Evolutionary conservation across 2,329 filamentous ascomycete genomes (phyloP).

Genomic region (Pyrenophora seminiperda): DNA sequence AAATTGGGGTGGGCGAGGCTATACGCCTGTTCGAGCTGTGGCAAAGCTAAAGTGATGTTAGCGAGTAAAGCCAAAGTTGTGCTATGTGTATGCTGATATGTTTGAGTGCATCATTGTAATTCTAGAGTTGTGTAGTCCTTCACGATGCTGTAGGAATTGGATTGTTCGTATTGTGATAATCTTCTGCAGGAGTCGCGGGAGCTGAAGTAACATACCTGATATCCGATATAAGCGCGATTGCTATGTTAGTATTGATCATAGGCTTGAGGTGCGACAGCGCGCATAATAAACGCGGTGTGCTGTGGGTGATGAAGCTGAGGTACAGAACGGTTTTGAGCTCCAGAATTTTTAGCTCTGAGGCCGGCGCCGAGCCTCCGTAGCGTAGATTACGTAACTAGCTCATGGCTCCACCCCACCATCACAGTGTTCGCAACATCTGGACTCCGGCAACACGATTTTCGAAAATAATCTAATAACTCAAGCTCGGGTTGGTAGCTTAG

Average conservation of each 20-base stretch:
- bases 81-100: slow-evolving; percentile 8
- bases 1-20: slow-evolving; percentile 1
- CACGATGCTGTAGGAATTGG: slow-evolving; percentile 63
- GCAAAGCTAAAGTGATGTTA: slow-evolving; percentile 25
- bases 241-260: slow-evolving; percentile 21
- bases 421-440: background rate
- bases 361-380: slow-evolving; percentile 28
- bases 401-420: background rate
- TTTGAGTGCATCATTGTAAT: slow-evolving; percentile 59
- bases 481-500: too few relatives aligned
- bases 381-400: slow-evolving; percentile 20
- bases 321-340: slow-evolving; percentile 21
- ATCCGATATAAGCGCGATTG: slow-evolving; percentile 6
- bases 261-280: slow-evolving; percentile 9
- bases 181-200: slow-evolving; percentile 43
- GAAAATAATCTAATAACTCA: too few relatives aligned
- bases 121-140: slow-evolving; percentile 60
- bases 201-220: slow-evolving; percentile 23
- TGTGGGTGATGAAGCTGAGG: slow-evolving; percentile 15
- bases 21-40: background rate
- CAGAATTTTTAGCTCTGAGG: slow-evolving; percentile 32
- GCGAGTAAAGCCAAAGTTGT: slow-evolving; percentile 8
- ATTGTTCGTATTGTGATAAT: slow-evolving; percentile 57
- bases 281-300: slow-evolving; percentile 22
- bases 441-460: too few relatives aligned